Evolutionary conservation across 768 basidiomycete genomes (phyloP), one percentile per base, ranked within the genome.

Genomic region (Tylopilus balloui): DNA sequence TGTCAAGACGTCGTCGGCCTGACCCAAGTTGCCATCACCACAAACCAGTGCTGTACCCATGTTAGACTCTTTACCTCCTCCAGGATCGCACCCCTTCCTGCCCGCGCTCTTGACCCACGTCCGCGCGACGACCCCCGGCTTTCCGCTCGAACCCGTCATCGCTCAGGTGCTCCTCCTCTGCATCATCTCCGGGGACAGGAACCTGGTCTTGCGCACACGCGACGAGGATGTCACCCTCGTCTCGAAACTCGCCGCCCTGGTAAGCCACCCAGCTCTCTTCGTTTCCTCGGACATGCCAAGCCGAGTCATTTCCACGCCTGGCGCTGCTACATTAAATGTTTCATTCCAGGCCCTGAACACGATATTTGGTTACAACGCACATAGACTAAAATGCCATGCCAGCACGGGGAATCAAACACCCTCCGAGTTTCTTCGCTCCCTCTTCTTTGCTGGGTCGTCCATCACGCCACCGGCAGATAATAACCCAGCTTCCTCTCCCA

Each of bases 121-220:
- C 45, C 76, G 71, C 32, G 56, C 70, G n/a, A 63, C 67, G 7
- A 65, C 68, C 23, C 70, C 77, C n/a, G 70, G 66, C 9, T 62
- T 83, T 14, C 82, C 83, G 8, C 48, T 86, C 3, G 84, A 88
- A 45, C 72, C 78, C 10, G 75, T 79, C 44, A 75, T 87, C 35
- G 66, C 88, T 19, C 84, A 83, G 61, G 79, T 83, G 19, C 67
- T 88, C 14, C 75, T 88, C 25, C 75, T 84, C 4, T 85, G 78
- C 61, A 70, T 88, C 40, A 68, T 85, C 29, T 74, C 84, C 3
- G 78, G 79, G 1, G 71, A 82, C 56, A 81, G 76, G 53, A 74
- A 87, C 62, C 68, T 89, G 24, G 72, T 90, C 47, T 68, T 90
- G 15, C 75, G 83, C 37, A 78, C 84, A 2, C 72, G 71, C 11